These are phyloP conservation scores for Tinospora cordifolia DNA, from an alignment of 164 flowering plant genomes.

Conservation along the genomic window DNA sequence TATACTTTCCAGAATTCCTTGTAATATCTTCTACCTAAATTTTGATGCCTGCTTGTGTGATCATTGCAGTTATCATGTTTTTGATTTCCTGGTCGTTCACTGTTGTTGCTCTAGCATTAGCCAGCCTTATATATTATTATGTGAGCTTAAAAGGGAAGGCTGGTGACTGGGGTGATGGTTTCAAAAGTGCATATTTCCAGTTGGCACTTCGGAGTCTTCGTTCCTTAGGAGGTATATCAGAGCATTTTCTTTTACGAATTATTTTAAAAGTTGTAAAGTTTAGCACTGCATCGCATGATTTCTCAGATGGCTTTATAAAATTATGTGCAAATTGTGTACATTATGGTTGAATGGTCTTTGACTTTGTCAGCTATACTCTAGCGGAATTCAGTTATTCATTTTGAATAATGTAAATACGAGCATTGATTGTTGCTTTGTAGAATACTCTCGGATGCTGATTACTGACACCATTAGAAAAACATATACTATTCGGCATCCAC, in stretches of 20 bases:
- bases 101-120: constrained; percentile 87
- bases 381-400: neutral
- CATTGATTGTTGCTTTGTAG: neutral
- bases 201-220: constrained; percentile 97
- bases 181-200: constrained; percentile 99
- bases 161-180: constrained; percentile 99
- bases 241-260: neutral
- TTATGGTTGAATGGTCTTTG: neutral
- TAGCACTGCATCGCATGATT: neutral
- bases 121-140: constrained; percentile 89
- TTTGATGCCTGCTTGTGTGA: constrained; percentile 8
- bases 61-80: constrained; percentile 96
- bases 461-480: too few relatives aligned
- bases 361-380: neutral
- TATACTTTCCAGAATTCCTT: neutral
- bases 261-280: neutral
- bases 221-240: constrained; percentile 79
- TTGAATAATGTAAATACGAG: neutral
- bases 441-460: neutral
- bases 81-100: constrained; percentile 98
- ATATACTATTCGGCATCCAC: too few relatives aligned
- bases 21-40: neutral
- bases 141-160: constrained; percentile 97
- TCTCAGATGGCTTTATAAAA: neutral
- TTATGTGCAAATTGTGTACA: neutral